Evolutionary conservation across 192 early-diverging fungal species (phyloP).

Genomic region (Umbelopsis isabellina): DNA sequence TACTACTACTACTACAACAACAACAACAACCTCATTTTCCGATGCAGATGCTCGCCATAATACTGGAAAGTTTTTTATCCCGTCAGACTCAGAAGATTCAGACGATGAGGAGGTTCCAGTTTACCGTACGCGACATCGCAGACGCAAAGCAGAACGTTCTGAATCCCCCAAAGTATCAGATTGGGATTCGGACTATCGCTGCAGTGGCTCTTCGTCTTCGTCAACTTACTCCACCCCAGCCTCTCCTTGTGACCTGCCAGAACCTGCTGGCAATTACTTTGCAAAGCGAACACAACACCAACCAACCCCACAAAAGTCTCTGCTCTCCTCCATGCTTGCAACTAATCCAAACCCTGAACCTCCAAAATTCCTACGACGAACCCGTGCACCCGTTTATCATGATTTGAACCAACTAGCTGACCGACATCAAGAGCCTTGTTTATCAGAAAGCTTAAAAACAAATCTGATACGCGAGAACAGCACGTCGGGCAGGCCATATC

Average conservation of each 20-base stretch:
- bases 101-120: background rate
- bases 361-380: conserved; percentile 10
- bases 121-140: background rate
- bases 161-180: conserved; percentile 5
- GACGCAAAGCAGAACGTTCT: background rate
- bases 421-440: background rate
- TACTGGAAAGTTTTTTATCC: conserved; percentile 18
- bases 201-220: background rate
- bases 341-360: conserved; percentile 9
- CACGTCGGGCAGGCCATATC: background rate
- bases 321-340: conserved; percentile 11
- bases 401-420: conserved; percentile 20
- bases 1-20: no score
- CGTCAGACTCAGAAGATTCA: conserved; percentile 13
- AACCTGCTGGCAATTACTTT: conserved; percentile 1
- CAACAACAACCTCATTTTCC: background rate
- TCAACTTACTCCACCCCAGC: background rate
- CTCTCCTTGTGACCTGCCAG: background rate
- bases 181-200: conserved; percentile 20
- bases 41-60: background rate
- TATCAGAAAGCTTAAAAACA: conserved; percentile 12
- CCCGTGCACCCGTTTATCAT: conserved; percentile 5
- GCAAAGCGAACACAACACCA: conserved; percentile 2
- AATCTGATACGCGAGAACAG: conserved; percentile 6
- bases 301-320: conserved; percentile 2